Evolutionary conservation across 352 stramenopile genomes (phyloP), one percentile per base, ranked within the genome.

Genomic region (Globisporangium lucens): DNA sequence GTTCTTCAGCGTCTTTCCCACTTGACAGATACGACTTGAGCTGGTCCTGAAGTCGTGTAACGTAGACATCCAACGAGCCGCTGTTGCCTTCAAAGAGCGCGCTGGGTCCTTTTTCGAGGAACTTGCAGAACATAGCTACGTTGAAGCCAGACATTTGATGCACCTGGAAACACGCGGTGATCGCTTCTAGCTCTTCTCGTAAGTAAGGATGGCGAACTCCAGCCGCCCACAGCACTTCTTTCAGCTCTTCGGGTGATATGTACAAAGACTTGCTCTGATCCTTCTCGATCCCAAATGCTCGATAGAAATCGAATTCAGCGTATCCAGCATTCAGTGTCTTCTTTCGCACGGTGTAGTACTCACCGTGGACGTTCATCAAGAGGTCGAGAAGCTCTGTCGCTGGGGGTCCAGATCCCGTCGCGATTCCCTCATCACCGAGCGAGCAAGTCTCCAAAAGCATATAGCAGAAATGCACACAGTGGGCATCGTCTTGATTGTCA

Each of bases 151-250:
- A 77, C 22, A 70, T 66, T n/a, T 69, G 61, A 22, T 80, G 71
- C 4, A 70, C 53, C 43, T 80, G 72, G 59, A 91, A 91, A 51
- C 83, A 91, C 24, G 64, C 65, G 56, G 87, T 75, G 63, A 91
- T 82, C 9, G 66, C 66, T 60, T 91, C 75, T 10, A 91, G 66
- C 41, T 90, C 84, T 63, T 94, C 86, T 4, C 80, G 80, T 20
- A 90, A 68, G 64, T 88, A 94, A 7, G 86, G 84, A 47, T 91
- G 80, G 0, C 78, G 81, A 0, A 92, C 67, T 13, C 80, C 80
- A 10, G 78, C 74, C 24, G 75, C 67, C 86, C 86, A 94, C 56
- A 94, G 49, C 35, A 90, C 72, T 56, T 94, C 82, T 59, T 86
- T 90, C 13, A 94, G 80, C 12, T 94, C 83, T 12, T 90, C 77